Base-by-base conservation (phyloP, 495 filamentous ascomycete genomes). In the Xylaria venustula region DNA sequence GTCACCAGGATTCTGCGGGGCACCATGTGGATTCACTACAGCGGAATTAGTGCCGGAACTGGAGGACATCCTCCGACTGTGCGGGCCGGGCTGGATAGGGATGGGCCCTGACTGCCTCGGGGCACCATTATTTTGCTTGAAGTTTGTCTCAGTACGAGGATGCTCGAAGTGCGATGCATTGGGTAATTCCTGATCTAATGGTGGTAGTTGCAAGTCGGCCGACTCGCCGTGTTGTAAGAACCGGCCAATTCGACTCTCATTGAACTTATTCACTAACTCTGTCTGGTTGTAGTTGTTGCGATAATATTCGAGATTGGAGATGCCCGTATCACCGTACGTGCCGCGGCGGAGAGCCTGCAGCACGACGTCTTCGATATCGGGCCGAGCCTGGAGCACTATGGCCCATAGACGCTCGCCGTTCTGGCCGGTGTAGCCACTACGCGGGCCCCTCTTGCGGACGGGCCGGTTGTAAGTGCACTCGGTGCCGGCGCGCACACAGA, bases 401-500 rank as follows among this genome's bases (percentile, higher is more conserved):
- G 69, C 62, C 69, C 69, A 71, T 14, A 71, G 58, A 37, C 69
- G 69, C 45, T 71, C 69, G n/a, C 69, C 69, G 34, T 71, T 71
- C 60, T 71, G 69, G 8, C 69, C 64, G 36, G 69, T 71, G 52
- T 71, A 71, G 2, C 69, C 69, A 41, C 69, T 71, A n/a, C 69
- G 66, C 44, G 69, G 69, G 9, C 69, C 69, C 41, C 69, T 61
- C 26, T 71, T 71, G 2, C 69, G 69, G 37, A 71, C 64, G 12
- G 69, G 69, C 41, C 69, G 50, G 50, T 71, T 69, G 34, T 71
- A 71, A 2, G 69, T 71, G 46, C 69, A 71, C 2, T 71, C 69
- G 19, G 69, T 69, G 25, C 69, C 69, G 12, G 67, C 69, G 19
- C 69, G 69, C 9, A 71, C 64, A 20, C 69, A 71, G 3, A 71